Evolutionary conservation across 306 rosid species (phyloP), one percentile per base, ranked within the genome.

Genomic region (Malus sylvestris): DNA sequence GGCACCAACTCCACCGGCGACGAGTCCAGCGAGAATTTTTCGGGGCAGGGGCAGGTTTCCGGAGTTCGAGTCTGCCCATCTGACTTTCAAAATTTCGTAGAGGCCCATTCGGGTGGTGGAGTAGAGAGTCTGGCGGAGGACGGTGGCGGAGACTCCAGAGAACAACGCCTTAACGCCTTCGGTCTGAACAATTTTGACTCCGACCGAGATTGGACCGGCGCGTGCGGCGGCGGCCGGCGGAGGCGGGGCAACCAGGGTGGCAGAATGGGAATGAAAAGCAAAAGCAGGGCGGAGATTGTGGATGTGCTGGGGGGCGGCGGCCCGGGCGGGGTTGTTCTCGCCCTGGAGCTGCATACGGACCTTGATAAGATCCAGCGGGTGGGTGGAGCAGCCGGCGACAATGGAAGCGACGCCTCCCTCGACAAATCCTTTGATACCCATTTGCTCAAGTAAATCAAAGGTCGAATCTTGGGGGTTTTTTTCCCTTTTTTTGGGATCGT

Each of bases 101-200:
- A 91, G 97, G 3, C 97, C 94, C 97, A 89, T 91, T 1, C 97
- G 88, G 58, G 94, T 91, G 75, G 97, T 86, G 85, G 94, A 91
- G 68, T 91, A 91, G 29, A 91, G 91, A 1, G 91, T 85, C 69
- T 91, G 94, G 3, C 94, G 94, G 78, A 91, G 97, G 18, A 91
- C 80, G 52, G 97, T 86, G 71, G 97, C 93, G n/a, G 97, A 89
- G 11, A 91, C 84, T 51, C 94, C 97, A 68, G 92, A 84, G 83
- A 85, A 89, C 27, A 91, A 70, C 0, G 94, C 91, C 51, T 27
- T 51, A 2, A 80, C 61, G 9, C 97, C 97, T 66, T 89, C 94
- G 0, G 88, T 33, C 4, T 55, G 86, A 45, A 89, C 66, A 5
- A 89, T 91, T 1, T 80, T 75, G 6, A 83, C 27, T 0, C 87